Evolutionary conservation across 306 rosid species (phyloP).

Genomic region (apple (Malus domestica)): ASM211411v1 NC_041791.1:2705001-2705500

Average conservation of each 20-base stretch:
- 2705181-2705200: not conserved
- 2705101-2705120: not conserved
- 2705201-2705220: not conserved
- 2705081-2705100: not conserved
- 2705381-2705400: not conserved
- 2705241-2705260: not conserved
- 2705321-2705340: slow-evolving; percentile 48
- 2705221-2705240: too few species aligned
- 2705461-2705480: not conserved
- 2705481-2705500: not conserved
- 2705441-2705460: not conserved
- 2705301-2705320: slow-evolving; percentile 72
- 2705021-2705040: not conserved
- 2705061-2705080: too few species aligned
- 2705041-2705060: not conserved
- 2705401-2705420: not conserved
- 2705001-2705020: too few species aligned
- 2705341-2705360: slow-evolving; percentile 64
- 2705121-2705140: not conserved
- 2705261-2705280: not conserved
- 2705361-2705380: slow-evolving; percentile 11
- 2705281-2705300: slow-evolving; percentile 55
- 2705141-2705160: not conserved
- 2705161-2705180: not conserved
- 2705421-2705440: not conserved